Evolutionary conservation across 129 eudicot species (phyloP), one percentile per base, ranked within the genome.

Genomic region (Daucus carota): DNA sequence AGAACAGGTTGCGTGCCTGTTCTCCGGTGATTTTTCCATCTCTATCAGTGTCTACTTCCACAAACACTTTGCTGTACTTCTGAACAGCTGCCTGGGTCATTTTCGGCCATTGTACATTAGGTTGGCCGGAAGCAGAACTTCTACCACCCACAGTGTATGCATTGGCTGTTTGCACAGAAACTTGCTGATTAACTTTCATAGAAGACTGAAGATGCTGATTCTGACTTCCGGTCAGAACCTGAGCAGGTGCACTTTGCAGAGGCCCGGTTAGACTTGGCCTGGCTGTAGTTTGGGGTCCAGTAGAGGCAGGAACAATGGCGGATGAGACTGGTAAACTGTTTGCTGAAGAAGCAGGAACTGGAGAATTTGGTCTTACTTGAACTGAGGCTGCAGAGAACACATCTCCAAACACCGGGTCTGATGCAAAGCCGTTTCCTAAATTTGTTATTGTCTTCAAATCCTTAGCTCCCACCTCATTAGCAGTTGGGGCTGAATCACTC

Each of bases 11-110:
- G 77, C 88, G 85, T 48, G 98, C 97, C 88, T 93, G 90, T 63
- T 86, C 90, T 76, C 95, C 92, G 0, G 89, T 84, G 40, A 93
- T 85, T 83, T 90, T 93, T 76, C 98, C 98, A 84, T 93, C 96
- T 73, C 85, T 86, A 81, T 93, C 95, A 13, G 85, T 87, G 69
- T 90, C 95, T n/a, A 90, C 98, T 82, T 88, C 90, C 81, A 84
- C 78, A 84, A 93, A 93, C 18, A 93, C 90, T 86, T 90, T 93
- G 67, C 89, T 84, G 82, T 90, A 90, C 84, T 90, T 90, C 81
- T 90, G 98, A 60, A 90, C 67, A 85, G 87, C 89, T 70, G 90
- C 71, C 79, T 85, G 95, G 34, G 92, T 88, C 87, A 89, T 84
- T 78, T 86, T 90, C 38, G 98, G 98, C 98, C 97, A 93, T 44